Evolutionary conservation across 768 basidiomycete genomes (phyloP).

Genomic region (Rossbeevera mucosa): DNA sequence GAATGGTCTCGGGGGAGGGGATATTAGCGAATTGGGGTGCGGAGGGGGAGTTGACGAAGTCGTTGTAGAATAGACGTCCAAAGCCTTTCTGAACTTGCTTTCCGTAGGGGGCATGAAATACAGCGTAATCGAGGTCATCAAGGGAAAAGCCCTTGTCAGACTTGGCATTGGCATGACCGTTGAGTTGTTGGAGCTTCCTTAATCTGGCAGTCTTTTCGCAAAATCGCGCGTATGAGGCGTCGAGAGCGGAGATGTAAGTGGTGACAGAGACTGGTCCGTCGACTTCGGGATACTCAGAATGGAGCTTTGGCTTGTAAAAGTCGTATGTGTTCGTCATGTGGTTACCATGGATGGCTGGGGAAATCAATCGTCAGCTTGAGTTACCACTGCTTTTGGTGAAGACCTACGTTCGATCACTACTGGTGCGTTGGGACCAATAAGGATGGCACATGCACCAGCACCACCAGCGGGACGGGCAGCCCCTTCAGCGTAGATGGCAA

Average conservation of each 20-base stretch:
- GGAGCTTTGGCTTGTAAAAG: constrained; percentile 97
- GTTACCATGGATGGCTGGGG: constrained; percentile 85
- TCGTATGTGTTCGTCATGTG: constrained; percentile 99
- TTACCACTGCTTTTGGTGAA: not conserved
- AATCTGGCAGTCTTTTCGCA: constrained; percentile 72
- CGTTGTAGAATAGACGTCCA: constrained; percentile 87
- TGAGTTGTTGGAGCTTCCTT: constrained; percentile 41
- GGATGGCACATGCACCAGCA: constrained; percentile 90
- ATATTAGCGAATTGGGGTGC: constrained; percentile 65
- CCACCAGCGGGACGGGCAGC: constrained; percentile 93
- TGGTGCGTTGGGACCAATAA: constrained; percentile 96
- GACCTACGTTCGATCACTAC: constrained; percentile 89
- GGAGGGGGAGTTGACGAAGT: constrained; percentile 79
- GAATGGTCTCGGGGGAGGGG: constrained; percentile 65
- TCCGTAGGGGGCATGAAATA: constrained; percentile 98
- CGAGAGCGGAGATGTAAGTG: constrained; percentile 91
- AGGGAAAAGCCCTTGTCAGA: constrained; percentile 55
- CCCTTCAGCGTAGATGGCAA: constrained; percentile 97
- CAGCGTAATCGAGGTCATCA: constrained; percentile 83
- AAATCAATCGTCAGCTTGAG: constrained; percentile 8
- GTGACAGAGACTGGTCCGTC: constrained; percentile 96
- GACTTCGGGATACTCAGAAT: constrained; percentile 93
- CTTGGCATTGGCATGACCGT: constrained; percentile 34
- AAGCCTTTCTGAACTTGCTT: constrained; percentile 98
- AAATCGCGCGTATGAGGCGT: constrained; percentile 82